A percentile compares a stretch with the other conserved stretches of the same genome.
Conservation (phyloP, 2,329 filamentous ascomycete species). For the Ceratocystis harringtonii region DNA sequence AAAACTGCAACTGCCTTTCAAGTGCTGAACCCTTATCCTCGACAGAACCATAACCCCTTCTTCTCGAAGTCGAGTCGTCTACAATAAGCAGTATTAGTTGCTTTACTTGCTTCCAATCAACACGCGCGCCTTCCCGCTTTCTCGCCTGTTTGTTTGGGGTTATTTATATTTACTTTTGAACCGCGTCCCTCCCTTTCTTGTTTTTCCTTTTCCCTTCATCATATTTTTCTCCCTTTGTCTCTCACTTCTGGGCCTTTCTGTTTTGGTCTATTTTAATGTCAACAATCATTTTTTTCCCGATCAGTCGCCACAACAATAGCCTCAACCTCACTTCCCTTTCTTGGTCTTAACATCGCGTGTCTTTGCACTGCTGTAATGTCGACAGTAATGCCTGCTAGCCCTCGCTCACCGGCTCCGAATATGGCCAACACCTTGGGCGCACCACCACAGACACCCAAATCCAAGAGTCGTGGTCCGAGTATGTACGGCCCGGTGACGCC, state of each 20-base stretch:
- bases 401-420: not conserved
- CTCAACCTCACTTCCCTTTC: not conserved
- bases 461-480: not conserved
- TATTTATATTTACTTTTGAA: not conserved
- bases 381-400: not conserved
- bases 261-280: not conserved
- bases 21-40: no score
- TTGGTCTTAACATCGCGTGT: not conserved
- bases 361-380: not conserved
- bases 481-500: constrained; percentile 22
- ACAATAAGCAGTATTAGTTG: not conserved
- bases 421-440: not conserved
- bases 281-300: not conserved
- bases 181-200: not conserved
- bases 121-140: not conserved
- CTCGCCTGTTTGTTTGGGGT: not conserved
- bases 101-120: not conserved
- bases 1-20: no score
- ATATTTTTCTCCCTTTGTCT: not conserved
- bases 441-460: not conserved
- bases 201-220: not conserved
- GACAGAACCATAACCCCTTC: no score
- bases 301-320: not conserved
- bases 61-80: no score
- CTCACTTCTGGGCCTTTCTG: not conserved